These are phyloP conservation scores for Crithidia bombi DNA, from an alignment of 208 protist genomes.

Conservation along the genomic window DNA sequence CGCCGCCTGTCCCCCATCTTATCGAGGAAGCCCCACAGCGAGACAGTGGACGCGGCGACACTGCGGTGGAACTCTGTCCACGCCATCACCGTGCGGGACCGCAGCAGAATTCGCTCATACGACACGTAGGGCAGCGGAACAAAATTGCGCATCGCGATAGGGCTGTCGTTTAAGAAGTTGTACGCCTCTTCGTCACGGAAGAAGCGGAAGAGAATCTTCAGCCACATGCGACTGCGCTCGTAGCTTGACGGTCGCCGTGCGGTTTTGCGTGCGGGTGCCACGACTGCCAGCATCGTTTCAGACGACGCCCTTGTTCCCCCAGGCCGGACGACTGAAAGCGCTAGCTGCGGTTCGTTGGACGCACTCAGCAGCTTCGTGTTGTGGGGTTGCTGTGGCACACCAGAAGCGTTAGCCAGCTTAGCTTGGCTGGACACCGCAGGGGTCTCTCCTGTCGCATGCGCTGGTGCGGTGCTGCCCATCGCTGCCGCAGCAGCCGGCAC, in stretches of 20 bases:
- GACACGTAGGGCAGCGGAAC: constrained; percentile 14
- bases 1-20: not conserved
- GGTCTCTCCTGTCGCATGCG: too few relatives aligned
- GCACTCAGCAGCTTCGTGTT: not conserved
- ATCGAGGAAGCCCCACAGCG: constrained; percentile 11
- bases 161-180: constrained; percentile 20
- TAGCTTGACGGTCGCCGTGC: not conserved
- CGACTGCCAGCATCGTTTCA: not conserved
- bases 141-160: constrained; percentile 22
- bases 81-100: not conserved
- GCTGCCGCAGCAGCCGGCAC: too few relatives aligned
- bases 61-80: constrained; percentile 13
- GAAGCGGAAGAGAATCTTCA: constrained; percentile 9
- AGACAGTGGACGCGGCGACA: not conserved
- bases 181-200: constrained; percentile 15
- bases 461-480: too few relatives aligned
- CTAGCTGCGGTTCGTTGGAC: not conserved
- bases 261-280: not conserved
- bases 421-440: too few relatives aligned
- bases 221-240: constrained; percentile 1
- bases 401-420: too few relatives aligned
- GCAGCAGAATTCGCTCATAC: constrained; percentile 14
- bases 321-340: not conserved
- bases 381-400: too few relatives aligned
- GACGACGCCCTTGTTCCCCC: not conserved